These are phyloP conservation scores for Phialophora expanda DNA, from an alignment of 2,329 filamentous ascomycete species.

Conservation along the genomic window DNA sequence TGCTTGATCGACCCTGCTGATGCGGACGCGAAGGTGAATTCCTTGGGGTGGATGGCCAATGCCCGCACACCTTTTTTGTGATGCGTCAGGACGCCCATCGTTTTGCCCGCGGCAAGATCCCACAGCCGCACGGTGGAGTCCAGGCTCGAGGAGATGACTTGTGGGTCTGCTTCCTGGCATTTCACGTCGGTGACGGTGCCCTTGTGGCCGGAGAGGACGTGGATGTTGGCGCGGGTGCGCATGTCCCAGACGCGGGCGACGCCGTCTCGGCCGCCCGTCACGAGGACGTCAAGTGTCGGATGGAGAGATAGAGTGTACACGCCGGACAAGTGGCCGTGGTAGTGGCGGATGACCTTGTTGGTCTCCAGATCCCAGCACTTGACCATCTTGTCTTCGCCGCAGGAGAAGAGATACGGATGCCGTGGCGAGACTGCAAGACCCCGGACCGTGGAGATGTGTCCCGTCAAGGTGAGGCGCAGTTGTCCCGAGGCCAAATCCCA, in stretches of 20 bases:
- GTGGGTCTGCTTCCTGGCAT: constrained; percentile 94
- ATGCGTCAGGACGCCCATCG: constrained; percentile 93
- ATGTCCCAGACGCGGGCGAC: constrained; percentile 98
- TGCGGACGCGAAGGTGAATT: constrained; percentile 94
- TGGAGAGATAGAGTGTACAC: constrained; percentile 95
- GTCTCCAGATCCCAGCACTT: constrained; percentile 99
- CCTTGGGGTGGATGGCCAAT: constrained; percentile 81
- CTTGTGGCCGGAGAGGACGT: constrained; percentile 89
- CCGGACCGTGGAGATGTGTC: constrained; percentile 91
- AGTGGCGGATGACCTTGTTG: constrained; percentile 98
- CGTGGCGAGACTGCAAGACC: constrained; percentile 89
- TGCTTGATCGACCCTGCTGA: constrained; percentile 96
- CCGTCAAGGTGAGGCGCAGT: constrained; percentile 84
- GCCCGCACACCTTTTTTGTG: constrained; percentile 97
- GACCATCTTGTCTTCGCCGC: constrained; percentile 99
- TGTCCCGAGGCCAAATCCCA: constrained; percentile 92
- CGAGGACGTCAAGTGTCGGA: constrained; percentile 90
- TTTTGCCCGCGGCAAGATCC: constrained; percentile 95
- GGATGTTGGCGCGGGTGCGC: constrained; percentile 93
- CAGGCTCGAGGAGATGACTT: constrained; percentile 90
- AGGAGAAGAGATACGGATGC: constrained; percentile 96
- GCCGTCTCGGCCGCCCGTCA: constrained; percentile 92
- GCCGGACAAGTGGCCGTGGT: constrained; percentile 94
- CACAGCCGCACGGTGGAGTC: constrained; percentile 90
- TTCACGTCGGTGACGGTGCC: constrained; percentile 86